These are phyloP conservation scores for Daldinia eschscholtzii DNA, from an alignment of 2,329 filamentous ascomycete genomes.

Conservation along the genomic window DNA sequence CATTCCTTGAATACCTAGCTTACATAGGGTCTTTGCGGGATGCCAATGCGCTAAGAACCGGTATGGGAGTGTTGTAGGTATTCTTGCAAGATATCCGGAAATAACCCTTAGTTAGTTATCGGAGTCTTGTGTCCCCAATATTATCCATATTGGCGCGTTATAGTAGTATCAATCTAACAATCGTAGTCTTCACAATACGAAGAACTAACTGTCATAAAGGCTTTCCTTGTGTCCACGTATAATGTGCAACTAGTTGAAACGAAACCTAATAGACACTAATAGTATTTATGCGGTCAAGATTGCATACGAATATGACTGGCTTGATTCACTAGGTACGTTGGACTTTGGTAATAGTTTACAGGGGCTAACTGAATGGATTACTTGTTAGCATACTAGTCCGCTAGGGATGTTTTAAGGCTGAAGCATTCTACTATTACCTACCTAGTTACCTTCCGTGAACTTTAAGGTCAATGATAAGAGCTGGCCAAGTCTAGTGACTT, in stretches of 20 bases:
- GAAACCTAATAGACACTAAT: background rate
- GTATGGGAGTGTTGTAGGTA: background rate
- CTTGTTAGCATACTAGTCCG: background rate
- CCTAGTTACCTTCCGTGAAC: background rate
- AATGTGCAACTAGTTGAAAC: background rate
- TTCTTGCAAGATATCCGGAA: background rate
- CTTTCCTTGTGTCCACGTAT: background rate
- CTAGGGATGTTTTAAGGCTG: background rate
- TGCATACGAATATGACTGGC: background rate
- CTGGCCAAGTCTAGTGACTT: conserved; percentile 7
- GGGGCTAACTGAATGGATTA: background rate
- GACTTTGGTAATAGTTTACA: background rate
- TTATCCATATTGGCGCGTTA: background rate
- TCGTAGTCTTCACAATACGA: background rate
- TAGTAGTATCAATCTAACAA: background rate
- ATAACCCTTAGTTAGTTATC: background rate
- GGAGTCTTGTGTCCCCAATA: background rate
- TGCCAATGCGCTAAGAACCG: background rate
- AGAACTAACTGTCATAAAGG: background rate
- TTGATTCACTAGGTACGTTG: background rate
- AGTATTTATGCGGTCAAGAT: background rate
- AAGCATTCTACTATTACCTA: background rate
- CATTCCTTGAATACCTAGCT: background rate
- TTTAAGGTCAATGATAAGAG: background rate
- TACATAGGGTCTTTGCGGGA: background rate